phyloP scores from a whole-genome alignment of 352 stramenopile species.

The Blastocystis sp. region DNA sequence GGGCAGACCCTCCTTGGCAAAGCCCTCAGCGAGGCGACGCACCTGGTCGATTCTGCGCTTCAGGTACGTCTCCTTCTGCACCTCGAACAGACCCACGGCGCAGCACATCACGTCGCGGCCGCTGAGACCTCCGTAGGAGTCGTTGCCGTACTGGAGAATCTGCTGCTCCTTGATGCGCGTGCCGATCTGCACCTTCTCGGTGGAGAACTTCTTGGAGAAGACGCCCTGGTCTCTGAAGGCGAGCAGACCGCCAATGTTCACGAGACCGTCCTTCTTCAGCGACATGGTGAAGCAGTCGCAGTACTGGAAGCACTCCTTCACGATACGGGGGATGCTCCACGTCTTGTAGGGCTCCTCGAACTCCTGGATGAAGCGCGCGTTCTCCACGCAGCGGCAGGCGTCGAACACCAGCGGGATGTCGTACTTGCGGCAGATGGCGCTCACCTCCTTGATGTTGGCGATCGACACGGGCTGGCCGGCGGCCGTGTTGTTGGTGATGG shows the following conservation, averaged over 20 bases:
- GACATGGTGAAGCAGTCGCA: constrained; percentile 67
- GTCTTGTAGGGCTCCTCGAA: constrained; percentile 69
- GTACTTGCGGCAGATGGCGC: constrained; percentile 63
- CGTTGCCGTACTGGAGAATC: constrained; percentile 69
- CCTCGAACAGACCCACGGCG: constrained; percentile 68
- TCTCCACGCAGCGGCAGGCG: constrained; percentile 68
- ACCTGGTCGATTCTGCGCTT: constrained; percentile 67
- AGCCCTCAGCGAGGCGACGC: constrained; percentile 50
- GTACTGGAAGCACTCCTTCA: constrained; percentile 68
- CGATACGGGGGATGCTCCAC: constrained; percentile 50
- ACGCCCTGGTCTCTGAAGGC: constrained; percentile 66
- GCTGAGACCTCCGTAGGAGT: constrained; percentile 67
- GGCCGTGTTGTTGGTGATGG: constrained; percentile 68
- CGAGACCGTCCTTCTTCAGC: constrained; percentile 70
- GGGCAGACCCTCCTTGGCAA: constrained; percentile 68
- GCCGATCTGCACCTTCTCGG: constrained; percentile 63
- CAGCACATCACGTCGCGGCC: constrained; percentile 67
- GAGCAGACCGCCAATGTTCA: constrained; percentile 68
- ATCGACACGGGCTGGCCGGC: constrained; percentile 69
- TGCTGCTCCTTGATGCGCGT: constrained; percentile 69
- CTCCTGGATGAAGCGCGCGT: constrained; percentile 69
- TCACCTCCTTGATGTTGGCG: constrained; percentile 66
- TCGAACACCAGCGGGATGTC: constrained; percentile 68
- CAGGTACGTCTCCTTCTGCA: constrained; percentile 64
- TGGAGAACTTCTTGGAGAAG: constrained; percentile 68